Base-by-base conservation (phyloP, 2,329 filamentous ascomycete species). In the Fusarium palustre region DNA sequence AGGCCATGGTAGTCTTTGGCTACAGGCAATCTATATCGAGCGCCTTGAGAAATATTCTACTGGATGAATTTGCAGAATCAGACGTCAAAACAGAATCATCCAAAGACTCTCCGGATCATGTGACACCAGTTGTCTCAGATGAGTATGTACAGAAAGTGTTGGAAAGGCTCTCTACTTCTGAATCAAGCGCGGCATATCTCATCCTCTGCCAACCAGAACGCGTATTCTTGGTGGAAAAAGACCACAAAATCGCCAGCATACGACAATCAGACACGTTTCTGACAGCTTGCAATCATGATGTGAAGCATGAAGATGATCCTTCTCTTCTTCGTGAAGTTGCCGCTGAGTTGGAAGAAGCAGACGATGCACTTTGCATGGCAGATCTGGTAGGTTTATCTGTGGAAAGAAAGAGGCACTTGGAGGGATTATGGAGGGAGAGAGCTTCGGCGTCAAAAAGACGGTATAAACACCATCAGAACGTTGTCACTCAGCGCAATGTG, bases 111-210 rank as follows among this genome's bases (percentile, higher is more conserved):
- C 8, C 9, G 4, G 24, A 15, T 2, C 3, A 18, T 2, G 55
- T 49, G 10, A 5, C 7, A 3, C 24, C 49, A 5, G n/a, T 43
- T 4, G 13, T 62, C 8, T 24, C 61, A 1, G 64, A 66, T 6
- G 4, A 50, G 6, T 41, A 68, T 16, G 10, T 75, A 2, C 47
- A 59, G 10, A 34, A 46, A 15, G 66, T 78, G 2, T 16, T 76
- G 2, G 46, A 50, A 2, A 39, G 30, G 0, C 69, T 75, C 2
- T 57, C 66, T 2, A 30, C n/a, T 0, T 72, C 69, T 1, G 46
- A 55, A 2, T 77, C 76, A 13, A 77, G 74, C 1, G 68, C 77
- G 0, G 76, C 77, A 5, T 78, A 78, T 28, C 66, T 79, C 13
- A 70, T 78, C 7, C 69, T 79, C 49, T 77, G 74, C 31, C 73